A percentile compares a stretch with the other conserved stretches of the same genome.
Conservation (phyloP, 768 basidiomycete species). For the Lactifluus rugatus region DNA sequence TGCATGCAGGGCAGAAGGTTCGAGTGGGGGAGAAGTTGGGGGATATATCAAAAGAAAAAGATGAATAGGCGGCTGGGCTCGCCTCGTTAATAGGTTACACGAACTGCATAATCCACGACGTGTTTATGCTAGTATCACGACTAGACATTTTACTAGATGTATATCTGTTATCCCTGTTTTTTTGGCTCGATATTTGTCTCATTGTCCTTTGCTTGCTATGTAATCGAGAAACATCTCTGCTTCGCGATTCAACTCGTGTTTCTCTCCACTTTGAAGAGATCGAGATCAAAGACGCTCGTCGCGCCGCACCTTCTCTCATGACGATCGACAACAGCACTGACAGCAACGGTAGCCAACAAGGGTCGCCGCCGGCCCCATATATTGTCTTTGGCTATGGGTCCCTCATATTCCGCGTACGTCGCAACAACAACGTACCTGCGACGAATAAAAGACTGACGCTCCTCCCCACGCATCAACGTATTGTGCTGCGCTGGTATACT, state of each 20-base stretch:
- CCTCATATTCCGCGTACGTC: slow-evolving; percentile 76
- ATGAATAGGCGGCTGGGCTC: not conserved
- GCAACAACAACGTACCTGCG: not conserved
- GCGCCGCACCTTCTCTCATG: not conserved
- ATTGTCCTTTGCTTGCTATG: not conserved
- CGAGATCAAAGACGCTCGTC: too few species aligned
- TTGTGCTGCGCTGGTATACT: too few species aligned
- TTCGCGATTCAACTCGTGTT: not conserved
- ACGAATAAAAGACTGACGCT: not conserved
- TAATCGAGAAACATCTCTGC: not conserved
- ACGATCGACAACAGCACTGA: not conserved
- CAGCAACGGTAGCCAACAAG: not conserved
- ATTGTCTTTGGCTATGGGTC: slow-evolving; percentile 91
- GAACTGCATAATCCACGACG: not conserved
- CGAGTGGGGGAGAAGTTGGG: slow-evolving; percentile 81
- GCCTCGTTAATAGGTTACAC: not conserved
- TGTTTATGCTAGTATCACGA: not conserved
- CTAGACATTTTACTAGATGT: not conserved
- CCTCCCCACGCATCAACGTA: too few species aligned
- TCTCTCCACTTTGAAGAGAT: too few species aligned
- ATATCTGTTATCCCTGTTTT: not conserved
- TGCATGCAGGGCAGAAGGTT: slow-evolving; percentile 73
- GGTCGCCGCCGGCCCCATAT: slow-evolving; percentile 30
- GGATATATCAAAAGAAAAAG: slow-evolving; percentile 33
- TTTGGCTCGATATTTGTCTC: not conserved